Percentiles rank a stretch among this genome's conserved stretches.
These are phyloP conservation scores for Dendrocalamus latiflorus DNA, from an alignment of 202 grass and related monocot genomes.

Conservation along the genomic window DNA sequence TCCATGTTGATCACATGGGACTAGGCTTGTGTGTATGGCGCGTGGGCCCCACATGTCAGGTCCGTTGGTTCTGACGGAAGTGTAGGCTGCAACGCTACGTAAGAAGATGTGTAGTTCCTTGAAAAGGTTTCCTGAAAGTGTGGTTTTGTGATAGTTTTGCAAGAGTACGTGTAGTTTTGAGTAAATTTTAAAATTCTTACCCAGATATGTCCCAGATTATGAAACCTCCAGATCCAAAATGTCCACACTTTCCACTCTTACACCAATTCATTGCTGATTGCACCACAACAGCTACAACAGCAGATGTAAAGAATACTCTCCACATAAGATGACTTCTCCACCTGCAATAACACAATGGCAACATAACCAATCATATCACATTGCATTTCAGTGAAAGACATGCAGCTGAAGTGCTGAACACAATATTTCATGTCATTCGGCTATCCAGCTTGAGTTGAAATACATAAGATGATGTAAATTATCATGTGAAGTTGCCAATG, in stretches of 20 bases:
- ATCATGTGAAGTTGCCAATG: not conserved
- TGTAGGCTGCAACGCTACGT: not conserved
- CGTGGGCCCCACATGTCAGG: not conserved
- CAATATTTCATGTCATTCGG: not conserved
- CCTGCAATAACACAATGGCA: constrained; percentile 45
- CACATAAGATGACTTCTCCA: constrained; percentile 99
- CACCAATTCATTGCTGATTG: too few species aligned
- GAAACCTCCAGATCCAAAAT: too few species aligned
- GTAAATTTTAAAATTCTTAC: constrained; percentile 36
- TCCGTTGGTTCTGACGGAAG: not conserved
- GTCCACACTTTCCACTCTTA: too few species aligned
- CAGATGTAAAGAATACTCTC: too few species aligned
- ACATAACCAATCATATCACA: constrained; percentile 21
- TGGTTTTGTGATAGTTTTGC: not conserved
- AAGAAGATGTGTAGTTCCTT: not conserved
- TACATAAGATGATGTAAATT: not conserved
- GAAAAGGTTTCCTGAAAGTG: too few species aligned
- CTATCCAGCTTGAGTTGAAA: not conserved
- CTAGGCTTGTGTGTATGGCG: not conserved
- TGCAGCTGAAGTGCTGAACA: not conserved
- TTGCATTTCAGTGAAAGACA: constrained; percentile 3
- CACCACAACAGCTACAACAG: too few species aligned
- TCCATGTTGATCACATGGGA: not conserved
- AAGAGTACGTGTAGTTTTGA: too few species aligned
- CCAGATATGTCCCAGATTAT: too few species aligned